Evolutionary conservation across 2,329 filamentous ascomycete genomes (phyloP).

Genomic region (Purpureocillium takamizusanense): DNA sequence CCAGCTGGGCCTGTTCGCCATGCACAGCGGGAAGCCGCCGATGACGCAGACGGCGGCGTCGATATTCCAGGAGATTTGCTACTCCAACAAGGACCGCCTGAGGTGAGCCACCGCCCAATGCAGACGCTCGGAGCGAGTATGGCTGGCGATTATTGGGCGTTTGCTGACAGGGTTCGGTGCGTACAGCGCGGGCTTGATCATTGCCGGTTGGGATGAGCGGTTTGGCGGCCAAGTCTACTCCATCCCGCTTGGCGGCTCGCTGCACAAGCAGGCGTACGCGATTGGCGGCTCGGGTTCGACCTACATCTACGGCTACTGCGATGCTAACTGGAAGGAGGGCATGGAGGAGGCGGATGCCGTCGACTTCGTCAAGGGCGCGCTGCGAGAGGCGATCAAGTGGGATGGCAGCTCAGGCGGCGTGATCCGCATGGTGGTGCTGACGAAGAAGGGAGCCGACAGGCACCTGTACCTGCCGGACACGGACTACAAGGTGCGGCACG

Average conservation of each 20-base stretch:
- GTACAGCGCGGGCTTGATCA: constrained; percentile 83
- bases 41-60: constrained; percentile 93
- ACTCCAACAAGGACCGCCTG: constrained; percentile 89
- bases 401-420: constrained; percentile 97
- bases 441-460: constrained; percentile 77
- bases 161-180: constrained; percentile 7
- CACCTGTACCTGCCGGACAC: constrained; percentile 94
- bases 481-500: constrained; percentile 66
- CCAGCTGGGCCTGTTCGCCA: constrained; percentile 85
- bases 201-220: constrained; percentile 93
- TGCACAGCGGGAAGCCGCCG: constrained; percentile 80
- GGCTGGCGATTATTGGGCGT: neutral
- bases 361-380: constrained; percentile 81
- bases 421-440: constrained; percentile 95
- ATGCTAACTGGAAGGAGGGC: constrained; percentile 87
- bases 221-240: constrained; percentile 97
- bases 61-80: constrained; percentile 97
- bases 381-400: constrained; percentile 97
- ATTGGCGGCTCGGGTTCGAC: constrained; percentile 96
- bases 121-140: too few relatives aligned
- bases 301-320: constrained; percentile 99
- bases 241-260: constrained; percentile 88
- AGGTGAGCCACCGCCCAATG: constrained; percentile 50
- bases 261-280: constrained; percentile 94
- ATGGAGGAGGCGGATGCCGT: constrained; percentile 92